phyloP scores from a whole-genome alignment of 805 yeast genomes.

The Osmozyma mogii region DNA sequence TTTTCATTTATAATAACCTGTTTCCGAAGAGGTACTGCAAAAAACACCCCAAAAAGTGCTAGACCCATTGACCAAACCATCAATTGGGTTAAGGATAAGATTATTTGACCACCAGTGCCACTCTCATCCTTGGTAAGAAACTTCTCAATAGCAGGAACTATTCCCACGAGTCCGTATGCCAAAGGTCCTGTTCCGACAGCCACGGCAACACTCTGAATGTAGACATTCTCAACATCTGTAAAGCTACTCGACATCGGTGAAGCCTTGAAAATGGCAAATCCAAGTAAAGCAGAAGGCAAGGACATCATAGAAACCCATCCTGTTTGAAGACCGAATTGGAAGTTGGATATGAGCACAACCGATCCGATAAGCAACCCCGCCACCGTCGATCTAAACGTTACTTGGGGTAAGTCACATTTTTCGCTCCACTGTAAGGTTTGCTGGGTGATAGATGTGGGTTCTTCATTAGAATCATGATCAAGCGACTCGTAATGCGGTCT shows the following conservation, averaged over 20 bases:
- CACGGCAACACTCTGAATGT: constrained; percentile 85
- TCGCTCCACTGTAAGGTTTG: constrained; percentile 16
- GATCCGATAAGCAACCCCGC: constrained; percentile 85
- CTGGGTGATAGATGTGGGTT: too few relatives aligned
- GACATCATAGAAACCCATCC: constrained; percentile 99
- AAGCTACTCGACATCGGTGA: constrained; percentile 36
- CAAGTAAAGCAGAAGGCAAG: constrained; percentile 83
- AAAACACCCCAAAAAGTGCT: constrained; percentile 92
- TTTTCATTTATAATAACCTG: constrained; percentile 86
- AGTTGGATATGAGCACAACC: constrained; percentile 77
- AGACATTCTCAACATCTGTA: constrained; percentile 91
- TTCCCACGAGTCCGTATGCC: constrained; percentile 92
- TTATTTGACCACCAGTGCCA: constrained; percentile 41
- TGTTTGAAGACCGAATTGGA: constrained; percentile 93
- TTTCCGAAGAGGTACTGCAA: constrained; percentile 80
- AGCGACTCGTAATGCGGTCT: too few relatives aligned
- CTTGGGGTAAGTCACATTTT: constrained; percentile 52
- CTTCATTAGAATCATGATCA: too few relatives aligned
- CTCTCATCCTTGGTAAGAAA: constrained; percentile 72
- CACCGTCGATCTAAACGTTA: constrained; percentile 64
- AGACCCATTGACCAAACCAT: constrained; percentile 79
- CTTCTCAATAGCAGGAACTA: constrained; percentile 91
- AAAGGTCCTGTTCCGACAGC: constrained; percentile 98
- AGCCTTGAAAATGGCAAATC: constrained; percentile 72
- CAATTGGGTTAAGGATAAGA: constrained; percentile 42